Percentiles rank a stretch among this genome's conserved stretches.
These are phyloP conservation scores for Turritis glabra DNA, from an alignment of 345 rosid genomes.

Conservation along the genomic window DNA sequence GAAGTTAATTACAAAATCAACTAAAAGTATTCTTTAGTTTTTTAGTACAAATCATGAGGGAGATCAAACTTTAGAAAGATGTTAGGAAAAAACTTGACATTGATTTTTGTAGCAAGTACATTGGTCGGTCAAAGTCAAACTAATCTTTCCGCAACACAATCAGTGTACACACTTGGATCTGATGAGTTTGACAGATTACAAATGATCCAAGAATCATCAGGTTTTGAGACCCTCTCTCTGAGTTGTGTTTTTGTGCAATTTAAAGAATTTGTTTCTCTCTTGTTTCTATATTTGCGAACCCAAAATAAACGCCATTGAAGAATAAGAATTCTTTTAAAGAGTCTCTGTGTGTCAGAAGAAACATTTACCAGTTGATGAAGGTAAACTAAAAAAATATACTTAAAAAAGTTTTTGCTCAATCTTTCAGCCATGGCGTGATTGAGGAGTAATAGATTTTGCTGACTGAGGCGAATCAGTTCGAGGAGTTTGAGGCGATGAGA, in stretches of 20 bases:
- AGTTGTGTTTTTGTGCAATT: not conserved
- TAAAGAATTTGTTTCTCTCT: not conserved
- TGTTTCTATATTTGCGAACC: not conserved
- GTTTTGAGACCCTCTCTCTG: not conserved
- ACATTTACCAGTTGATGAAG: not conserved
- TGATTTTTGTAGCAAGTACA: conserved; percentile 15
- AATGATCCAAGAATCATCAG: conserved; percentile 15
- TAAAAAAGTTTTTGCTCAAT: conserved; percentile 30
- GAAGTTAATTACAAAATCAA: not conserved
- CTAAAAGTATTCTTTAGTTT: not conserved
- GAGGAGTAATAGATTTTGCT: conserved; percentile 44
- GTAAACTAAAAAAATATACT: not conserved
- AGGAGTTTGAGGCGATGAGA: conserved; percentile 60
- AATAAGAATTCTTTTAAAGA: not conserved
- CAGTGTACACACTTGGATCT: conserved; percentile 31
- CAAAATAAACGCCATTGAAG: not conserved
- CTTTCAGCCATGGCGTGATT: conserved; percentile 48
- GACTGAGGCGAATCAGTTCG: conserved; percentile 49
- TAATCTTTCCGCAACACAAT: conserved; percentile 21
- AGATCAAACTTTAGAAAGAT: not conserved
- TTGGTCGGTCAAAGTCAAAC: conserved; percentile 42
- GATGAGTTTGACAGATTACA: conserved; percentile 24
- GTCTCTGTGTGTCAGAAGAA: not conserved
- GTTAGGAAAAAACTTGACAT: not conserved
- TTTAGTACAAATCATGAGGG: not conserved